Conservation (phyloP, 2,329 filamentous ascomycete species). For the Sporothrix luriei region DNA sequence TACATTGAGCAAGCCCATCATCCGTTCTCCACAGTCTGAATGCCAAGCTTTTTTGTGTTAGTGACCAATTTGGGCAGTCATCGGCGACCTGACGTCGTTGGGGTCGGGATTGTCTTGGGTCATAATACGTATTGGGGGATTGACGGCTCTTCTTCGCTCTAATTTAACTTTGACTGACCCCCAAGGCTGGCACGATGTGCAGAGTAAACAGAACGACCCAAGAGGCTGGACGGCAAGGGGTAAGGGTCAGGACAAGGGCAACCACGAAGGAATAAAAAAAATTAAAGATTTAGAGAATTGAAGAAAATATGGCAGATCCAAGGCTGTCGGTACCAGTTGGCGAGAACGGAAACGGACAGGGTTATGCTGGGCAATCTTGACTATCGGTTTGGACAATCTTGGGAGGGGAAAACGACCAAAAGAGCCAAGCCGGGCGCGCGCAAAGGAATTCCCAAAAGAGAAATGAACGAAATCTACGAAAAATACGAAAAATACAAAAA, state of each 20-base stretch:
- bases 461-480: slow-evolving; percentile 4
- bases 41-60: not conserved
- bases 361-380: slow-evolving; percentile 1
- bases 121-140: too few species aligned
- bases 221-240: not conserved
- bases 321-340: slow-evolving; percentile 23
- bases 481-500: not conserved
- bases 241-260: too few species aligned
- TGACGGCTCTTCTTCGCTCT: slow-evolving; percentile 35
- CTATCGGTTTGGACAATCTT: not conserved
- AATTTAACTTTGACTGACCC: slow-evolving; percentile 31
- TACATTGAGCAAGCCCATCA: not conserved
- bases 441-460: slow-evolving; percentile 22
- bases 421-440: not conserved
- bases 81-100: slow-evolving; percentile 11
- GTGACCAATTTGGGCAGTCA: not conserved
- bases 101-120: not conserved
- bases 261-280: too few species aligned
- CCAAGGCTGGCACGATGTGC: not conserved
- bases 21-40: not conserved
- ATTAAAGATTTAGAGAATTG: too few species aligned
- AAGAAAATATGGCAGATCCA: not conserved
- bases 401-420: not conserved
- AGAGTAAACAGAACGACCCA: too few species aligned
- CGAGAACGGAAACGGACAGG: slow-evolving; percentile 1